These are phyloP conservation scores for Candida tibetensis DNA, from an alignment of 805 yeast species.

Conservation along the genomic window DNA sequence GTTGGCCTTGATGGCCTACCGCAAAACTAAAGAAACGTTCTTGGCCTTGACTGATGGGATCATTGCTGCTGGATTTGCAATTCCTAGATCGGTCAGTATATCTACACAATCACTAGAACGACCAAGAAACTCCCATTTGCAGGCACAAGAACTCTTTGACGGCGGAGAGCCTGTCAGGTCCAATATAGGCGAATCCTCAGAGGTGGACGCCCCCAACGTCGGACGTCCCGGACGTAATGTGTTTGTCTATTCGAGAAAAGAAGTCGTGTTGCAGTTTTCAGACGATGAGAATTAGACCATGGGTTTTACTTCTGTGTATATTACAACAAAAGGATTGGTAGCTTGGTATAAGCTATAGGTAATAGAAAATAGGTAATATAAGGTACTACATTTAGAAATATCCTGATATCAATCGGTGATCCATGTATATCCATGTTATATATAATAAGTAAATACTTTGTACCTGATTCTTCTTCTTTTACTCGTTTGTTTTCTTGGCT, in stretches of 20 bases:
- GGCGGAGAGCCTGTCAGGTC: not conserved
- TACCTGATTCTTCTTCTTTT: not conserved
- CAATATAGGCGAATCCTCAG: not conserved
- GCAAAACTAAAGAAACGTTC: slow-evolving; percentile 35
- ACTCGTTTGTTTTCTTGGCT: not conserved
- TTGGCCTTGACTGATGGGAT: slow-evolving; percentile 49
- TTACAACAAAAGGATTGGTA: no score
- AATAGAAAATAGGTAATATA: no score
- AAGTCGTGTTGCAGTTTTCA: slow-evolving; percentile 27
- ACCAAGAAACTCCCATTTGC: slow-evolving; percentile 10
- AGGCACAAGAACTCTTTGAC: not conserved
- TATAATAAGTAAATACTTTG: no score
- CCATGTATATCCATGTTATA: no score
- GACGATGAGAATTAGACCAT: no score
- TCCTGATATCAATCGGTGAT: no score
- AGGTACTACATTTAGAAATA: no score
- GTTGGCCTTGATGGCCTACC: slow-evolving; percentile 4
- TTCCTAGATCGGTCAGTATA: slow-evolving; percentile 48
- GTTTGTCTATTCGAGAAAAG: slow-evolving; percentile 37
- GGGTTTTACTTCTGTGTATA: no score
- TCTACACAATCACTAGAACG: slow-evolving; percentile 17
- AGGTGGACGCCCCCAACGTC: not conserved
- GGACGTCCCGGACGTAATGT: slow-evolving; percentile 29
- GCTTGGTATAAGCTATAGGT: no score
- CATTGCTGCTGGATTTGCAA: slow-evolving; percentile 57